Evolutionary conservation across 345 rosid species (phyloP), one percentile per base, ranked within the genome.

Genomic region (Orychophragmus violaceus): DNA sequence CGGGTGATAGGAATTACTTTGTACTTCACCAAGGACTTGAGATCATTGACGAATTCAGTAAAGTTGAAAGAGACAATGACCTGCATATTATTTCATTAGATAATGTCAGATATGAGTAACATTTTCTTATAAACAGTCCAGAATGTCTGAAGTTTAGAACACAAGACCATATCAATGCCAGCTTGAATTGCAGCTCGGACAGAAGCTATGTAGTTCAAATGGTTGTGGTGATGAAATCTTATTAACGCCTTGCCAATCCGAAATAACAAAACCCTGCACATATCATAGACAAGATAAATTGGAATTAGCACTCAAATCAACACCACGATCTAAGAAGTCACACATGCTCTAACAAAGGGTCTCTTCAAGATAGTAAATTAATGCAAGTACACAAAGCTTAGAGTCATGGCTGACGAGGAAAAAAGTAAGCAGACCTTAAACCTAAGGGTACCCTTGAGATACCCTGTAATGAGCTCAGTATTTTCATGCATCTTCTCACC

Each of bases 161-260:
- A 72, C 54, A 29, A 32, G 49, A 84, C 99, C 97, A 94, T 88
- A 75, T 94, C 99, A 45, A 94, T 86, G 44, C 99, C 99, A 74
- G 99, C 99, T 62, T 71, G 74, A 74, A 94, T 82, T 6, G 89
- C 87, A 35, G 81, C 86, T 76, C 64, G 81, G 62, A 94, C 84
- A 19, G 97, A 94, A 71, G 80, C 90, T 18, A 95, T 79, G 71
- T 87, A 94, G 79, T 94, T 81, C 4, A 74, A 69, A 72, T 85
- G 88, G 4, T n/a, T 89, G 85, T 24, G 96, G 92, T 33, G 85
- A 66, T 33, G 99, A 88, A 64, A 94, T 86, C 71, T 85, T 84
- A 66, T 94, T 95, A 69, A 94, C 77, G 8, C 99, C 97, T 75
- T 88, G 77, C 97, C 99, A 93, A 79, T 93, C 98, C 16, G 99